These are phyloP conservation scores for Dactylellina haptotyla DNA, from an alignment of 2,329 filamentous ascomycete species.

Conservation along the genomic window DNA sequence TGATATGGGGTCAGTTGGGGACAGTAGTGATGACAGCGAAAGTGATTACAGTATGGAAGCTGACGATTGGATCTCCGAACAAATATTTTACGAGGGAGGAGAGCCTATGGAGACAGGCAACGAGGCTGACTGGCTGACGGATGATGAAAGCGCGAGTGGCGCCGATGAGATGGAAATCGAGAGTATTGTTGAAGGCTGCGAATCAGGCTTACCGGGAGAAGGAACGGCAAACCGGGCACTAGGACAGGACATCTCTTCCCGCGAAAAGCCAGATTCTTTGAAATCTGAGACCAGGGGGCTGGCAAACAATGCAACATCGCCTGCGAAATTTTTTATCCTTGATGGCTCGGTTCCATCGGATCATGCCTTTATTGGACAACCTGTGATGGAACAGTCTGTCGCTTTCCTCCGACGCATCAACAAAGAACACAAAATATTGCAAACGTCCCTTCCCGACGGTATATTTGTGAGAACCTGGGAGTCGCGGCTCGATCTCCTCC, in stretches of 20 bases:
- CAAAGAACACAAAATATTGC: slow-evolving; percentile 71
- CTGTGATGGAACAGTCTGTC: slow-evolving; percentile 55
- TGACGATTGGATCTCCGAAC: slow-evolving; percentile 59
- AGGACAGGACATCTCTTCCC: neutral
- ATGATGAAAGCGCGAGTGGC: slow-evolving; percentile 61
- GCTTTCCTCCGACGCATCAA: slow-evolving; percentile 65
- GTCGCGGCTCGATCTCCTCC: slow-evolving; percentile 68
- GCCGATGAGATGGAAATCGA: slow-evolving; percentile 44
- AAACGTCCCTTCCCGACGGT: slow-evolving; percentile 66
- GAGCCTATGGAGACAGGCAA: slow-evolving; percentile 62
- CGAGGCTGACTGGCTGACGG: slow-evolving; percentile 62
- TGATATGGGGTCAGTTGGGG: slow-evolving; percentile 58
- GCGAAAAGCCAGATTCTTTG: too few relatives aligned
- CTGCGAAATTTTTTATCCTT: slow-evolving; percentile 61
- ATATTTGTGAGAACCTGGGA: slow-evolving; percentile 72
- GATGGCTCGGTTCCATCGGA: slow-evolving; percentile 63
- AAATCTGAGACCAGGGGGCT: too few relatives aligned
- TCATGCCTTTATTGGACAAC: slow-evolving; percentile 62
- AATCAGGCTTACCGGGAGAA: slow-evolving; percentile 1
- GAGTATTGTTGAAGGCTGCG: slow-evolving; percentile 6
- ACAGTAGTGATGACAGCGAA: slow-evolving; percentile 57
- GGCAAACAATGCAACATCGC: slow-evolving; percentile 41
- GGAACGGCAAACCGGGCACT: neutral
- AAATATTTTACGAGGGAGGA: slow-evolving; percentile 64
- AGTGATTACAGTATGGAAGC: slow-evolving; percentile 58